Conservation (phyloP, 352 stramenopile genomes). For the Elongisporangium senticosum region DNA sequence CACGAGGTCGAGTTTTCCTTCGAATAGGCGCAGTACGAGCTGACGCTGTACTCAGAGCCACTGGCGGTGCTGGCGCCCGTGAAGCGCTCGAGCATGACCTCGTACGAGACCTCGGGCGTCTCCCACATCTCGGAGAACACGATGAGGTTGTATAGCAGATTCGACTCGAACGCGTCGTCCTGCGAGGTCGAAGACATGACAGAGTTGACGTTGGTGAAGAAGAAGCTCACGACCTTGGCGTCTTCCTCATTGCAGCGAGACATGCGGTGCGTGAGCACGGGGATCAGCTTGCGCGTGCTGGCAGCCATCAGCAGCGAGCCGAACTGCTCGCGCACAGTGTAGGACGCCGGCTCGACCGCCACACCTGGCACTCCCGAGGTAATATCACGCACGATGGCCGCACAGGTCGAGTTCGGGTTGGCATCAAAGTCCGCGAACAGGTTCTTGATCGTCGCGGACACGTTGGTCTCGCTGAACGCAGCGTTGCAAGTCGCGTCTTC, state of each 20-base stretch:
- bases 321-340: conserved; percentile 15
- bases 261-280: conserved; percentile 27
- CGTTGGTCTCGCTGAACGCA: conserved; percentile 9
- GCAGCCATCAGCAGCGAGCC: conserved; percentile 20
- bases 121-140: conserved; percentile 56
- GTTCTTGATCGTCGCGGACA: conserved; percentile 11
- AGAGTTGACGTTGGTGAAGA: conserved; percentile 12
- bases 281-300: conserved; percentile 22
- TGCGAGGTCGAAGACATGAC: conserved; percentile 1
- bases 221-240: conserved; percentile 15
- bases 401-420: conserved; percentile 21
- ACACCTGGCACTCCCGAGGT: not conserved
- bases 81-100: conserved; percentile 18
- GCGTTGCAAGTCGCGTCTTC: conserved; percentile 12
- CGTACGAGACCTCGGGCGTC: conserved; percentile 12
- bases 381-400: conserved; percentile 5
- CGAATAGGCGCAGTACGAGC: conserved; percentile 48
- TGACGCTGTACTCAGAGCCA: conserved; percentile 14
- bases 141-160: conserved; percentile 41
- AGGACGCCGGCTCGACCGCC: conserved; percentile 13
- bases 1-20: conserved; percentile 34
- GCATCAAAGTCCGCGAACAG: conserved; percentile 19
- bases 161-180: conserved; percentile 23
- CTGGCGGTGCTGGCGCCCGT: conserved; percentile 15
- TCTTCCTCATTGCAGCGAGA: conserved; percentile 26